Evolutionary conservation across 257 asterid species (phyloP).

Genomic region (Solanum peruvianum): DNA sequence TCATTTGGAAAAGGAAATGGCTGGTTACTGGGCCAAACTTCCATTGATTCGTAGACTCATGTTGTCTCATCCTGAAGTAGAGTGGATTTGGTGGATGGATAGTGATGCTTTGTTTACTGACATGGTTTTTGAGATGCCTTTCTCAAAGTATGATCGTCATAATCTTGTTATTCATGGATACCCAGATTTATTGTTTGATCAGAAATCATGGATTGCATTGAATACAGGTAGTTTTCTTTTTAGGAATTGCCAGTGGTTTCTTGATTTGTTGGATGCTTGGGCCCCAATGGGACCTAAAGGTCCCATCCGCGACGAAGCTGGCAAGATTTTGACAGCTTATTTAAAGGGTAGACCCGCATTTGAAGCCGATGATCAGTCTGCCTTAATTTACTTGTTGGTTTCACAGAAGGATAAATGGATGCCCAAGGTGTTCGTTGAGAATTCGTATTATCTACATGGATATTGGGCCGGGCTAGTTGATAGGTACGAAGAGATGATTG

Average conservation of each 20-base stretch:
- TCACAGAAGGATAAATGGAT: constrained; percentile 59
- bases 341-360: constrained; percentile 85
- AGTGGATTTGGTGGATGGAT: constrained; percentile 99
- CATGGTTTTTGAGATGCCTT: constrained; percentile 66
- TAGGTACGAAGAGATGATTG: constrained; percentile 85
- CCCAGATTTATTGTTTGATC: constrained; percentile 54
- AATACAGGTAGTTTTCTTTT: constrained; percentile 83
- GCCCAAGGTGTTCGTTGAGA: constrained; percentile 75
- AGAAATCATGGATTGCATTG: constrained; percentile 87
- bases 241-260: constrained; percentile 86
- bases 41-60: constrained; percentile 74
- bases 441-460: constrained; percentile 72
- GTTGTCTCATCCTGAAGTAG: constrained; percentile 92
- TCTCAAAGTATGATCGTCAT: constrained; percentile 36
- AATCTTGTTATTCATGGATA: constrained; percentile 83
- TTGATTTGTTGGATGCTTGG: constrained; percentile 93
- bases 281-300: constrained; percentile 97
- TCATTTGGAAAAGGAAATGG: constrained; percentile 72
- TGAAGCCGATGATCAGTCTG: constrained; percentile 96
- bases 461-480: constrained; percentile 94
- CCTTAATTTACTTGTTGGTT: constrained; percentile 64
- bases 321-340: constrained; percentile 67
- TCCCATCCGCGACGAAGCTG: constrained; percentile 66
- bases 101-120: constrained; percentile 92
- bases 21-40: constrained; percentile 81